Percentiles rank a stretch among this genome's conserved stretches.
phyloP scores from a whole-genome alignment of 2,329 filamentous ascomycete species.

The Colletotrichum salicis region DNA sequence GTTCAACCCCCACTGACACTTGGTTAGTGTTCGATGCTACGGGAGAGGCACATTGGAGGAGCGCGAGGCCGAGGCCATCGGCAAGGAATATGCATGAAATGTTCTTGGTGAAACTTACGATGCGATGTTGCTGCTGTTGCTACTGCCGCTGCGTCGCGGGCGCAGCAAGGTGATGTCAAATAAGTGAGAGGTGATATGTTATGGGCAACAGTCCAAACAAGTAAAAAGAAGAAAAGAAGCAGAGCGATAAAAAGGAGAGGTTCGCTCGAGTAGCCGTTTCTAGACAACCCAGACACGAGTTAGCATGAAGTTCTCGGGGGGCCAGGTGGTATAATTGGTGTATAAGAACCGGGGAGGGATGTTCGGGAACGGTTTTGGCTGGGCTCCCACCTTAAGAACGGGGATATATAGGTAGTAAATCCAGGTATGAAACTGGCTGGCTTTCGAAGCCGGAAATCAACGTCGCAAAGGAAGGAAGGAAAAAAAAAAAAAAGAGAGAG shows the following conservation, averaged over 20 bases:
- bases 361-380: constrained; percentile 24
- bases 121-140: not conserved
- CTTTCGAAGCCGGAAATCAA: constrained; percentile 28
- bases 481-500: not conserved
- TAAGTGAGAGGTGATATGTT: constrained; percentile 6
- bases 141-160: constrained; percentile 15
- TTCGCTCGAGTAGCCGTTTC: constrained; percentile 19
- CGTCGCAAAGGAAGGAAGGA: constrained; percentile 12
- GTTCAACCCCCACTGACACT: constrained; percentile 27
- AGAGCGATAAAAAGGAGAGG: constrained; percentile 2
- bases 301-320: constrained; percentile 18
- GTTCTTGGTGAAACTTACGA: constrained; percentile 29
- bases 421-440: constrained; percentile 21
- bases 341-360: constrained; percentile 21
- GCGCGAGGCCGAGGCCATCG: constrained; percentile 7
- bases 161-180: constrained; percentile 13
- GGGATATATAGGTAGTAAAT: constrained; percentile 25
- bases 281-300: constrained; percentile 4
- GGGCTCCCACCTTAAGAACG: constrained; percentile 28
- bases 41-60: constrained; percentile 19
- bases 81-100: constrained; percentile 35
- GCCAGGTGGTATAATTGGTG: constrained; percentile 7
- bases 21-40: constrained; percentile 25
- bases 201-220: not conserved
- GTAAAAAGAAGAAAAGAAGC: not conserved